Conservation (phyloP, 2,329 filamentous ascomycete species). For the Talaromyces sp. region DNA sequence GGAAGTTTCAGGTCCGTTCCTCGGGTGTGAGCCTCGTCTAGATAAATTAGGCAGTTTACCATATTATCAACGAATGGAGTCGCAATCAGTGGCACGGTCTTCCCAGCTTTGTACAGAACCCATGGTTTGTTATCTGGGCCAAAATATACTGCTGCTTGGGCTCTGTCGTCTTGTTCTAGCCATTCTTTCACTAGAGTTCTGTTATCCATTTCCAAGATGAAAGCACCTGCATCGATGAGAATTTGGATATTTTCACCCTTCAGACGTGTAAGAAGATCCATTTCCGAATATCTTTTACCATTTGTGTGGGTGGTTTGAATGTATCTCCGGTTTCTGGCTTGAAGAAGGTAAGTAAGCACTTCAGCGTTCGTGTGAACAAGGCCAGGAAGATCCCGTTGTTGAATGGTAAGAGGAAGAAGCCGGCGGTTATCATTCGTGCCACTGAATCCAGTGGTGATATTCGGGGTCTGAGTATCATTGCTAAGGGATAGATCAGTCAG, state of each 20-base stretch:
- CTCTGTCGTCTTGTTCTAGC: constrained; percentile 43
- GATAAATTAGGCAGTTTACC: constrained; percentile 50
- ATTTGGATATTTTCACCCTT: constrained; percentile 40
- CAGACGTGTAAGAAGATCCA: constrained; percentile 41
- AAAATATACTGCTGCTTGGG: constrained; percentile 53
- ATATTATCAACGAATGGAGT: constrained; percentile 54
- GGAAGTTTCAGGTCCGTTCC: constrained; percentile 58
- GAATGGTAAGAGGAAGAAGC: constrained; percentile 57
- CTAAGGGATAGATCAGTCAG: background rate
- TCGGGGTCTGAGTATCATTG: background rate
- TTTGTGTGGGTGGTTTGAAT: constrained; percentile 23
- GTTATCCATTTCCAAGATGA: constrained; percentile 60
- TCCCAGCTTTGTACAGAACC: constrained; percentile 39
- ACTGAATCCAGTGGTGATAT: constrained; percentile 61
- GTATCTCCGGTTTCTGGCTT: constrained; percentile 48
- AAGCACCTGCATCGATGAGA: constrained; percentile 61
- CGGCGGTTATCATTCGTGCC: constrained; percentile 63
- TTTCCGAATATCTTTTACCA: constrained; percentile 42
- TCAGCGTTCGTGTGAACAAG: constrained; percentile 59
- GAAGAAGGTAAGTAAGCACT: constrained; percentile 56
- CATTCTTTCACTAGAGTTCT: constrained; percentile 45
- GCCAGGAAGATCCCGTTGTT: constrained; percentile 54
- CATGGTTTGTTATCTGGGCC: constrained; percentile 41
- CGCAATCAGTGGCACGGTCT: constrained; percentile 43
- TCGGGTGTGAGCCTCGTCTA: constrained; percentile 58